These are phyloP conservation scores for Neophaeococcomyces aloes DNA, from an alignment of 2,329 filamentous ascomycete genomes.

Conservation along the genomic window DNA sequence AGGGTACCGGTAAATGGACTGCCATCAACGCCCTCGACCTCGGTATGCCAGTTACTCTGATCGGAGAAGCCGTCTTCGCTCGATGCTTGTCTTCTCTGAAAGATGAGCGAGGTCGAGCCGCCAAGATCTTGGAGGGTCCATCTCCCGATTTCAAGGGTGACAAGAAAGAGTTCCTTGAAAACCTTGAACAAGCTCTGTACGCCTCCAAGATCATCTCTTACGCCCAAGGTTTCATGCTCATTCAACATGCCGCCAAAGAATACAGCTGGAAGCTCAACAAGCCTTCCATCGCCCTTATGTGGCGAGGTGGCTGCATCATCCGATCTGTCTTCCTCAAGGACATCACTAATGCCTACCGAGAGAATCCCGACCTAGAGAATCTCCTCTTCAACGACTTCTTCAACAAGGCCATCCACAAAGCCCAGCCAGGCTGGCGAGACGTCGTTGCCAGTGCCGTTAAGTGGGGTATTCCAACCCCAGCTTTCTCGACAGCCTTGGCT, in stretches of 20 bases:
- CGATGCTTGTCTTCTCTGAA: constrained; percentile 93
- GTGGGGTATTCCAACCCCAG: constrained; percentile 89
- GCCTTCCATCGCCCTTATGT: constrained; percentile 99
- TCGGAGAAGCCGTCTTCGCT: constrained; percentile 91
- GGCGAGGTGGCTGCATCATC: constrained; percentile 99
- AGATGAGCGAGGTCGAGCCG: constrained; percentile 77
- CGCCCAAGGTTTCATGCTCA: constrained; percentile 99
- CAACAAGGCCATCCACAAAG: constrained; percentile 97
- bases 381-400: constrained; percentile 98
- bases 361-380: constrained; percentile 91
- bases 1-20: constrained; percentile 99
- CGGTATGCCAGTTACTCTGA: constrained; percentile 95
- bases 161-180: constrained; percentile 85
- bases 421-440: constrained; percentile 84
- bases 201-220: constrained; percentile 99
- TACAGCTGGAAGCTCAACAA: constrained; percentile 99
- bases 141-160: constrained; percentile 73
- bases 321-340: constrained; percentile 99
- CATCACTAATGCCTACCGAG: constrained; percentile 94
- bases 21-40: constrained; percentile 98
- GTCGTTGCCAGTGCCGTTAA: constrained; percentile 84
- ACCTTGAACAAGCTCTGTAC: constrained; percentile 97
- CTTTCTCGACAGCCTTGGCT: constrained; percentile 91
- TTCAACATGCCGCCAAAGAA: constrained; percentile 96
- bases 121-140: constrained; percentile 67